A percentile compares a stretch with the other conserved stretches of the same genome.
These are phyloP conservation scores for Phytophthora agathidicida DNA, from an alignment of 352 stramenopile genomes.

Conservation along the genomic window DNA sequence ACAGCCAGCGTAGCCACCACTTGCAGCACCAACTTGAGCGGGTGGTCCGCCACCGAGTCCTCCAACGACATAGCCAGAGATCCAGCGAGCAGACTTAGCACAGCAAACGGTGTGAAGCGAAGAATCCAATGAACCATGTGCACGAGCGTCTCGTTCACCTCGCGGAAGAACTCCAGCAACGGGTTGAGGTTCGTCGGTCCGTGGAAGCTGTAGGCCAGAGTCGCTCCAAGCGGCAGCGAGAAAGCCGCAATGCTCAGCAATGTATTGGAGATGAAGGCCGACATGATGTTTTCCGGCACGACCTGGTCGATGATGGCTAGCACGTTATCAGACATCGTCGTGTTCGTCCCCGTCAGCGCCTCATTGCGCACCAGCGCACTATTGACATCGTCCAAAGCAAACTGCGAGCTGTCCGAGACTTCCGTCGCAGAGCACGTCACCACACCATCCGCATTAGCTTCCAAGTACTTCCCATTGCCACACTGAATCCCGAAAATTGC, in stretches of 20 bases:
- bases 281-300: conserved; percentile 79
- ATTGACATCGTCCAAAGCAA: conserved; percentile 68
- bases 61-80: conserved; percentile 59
- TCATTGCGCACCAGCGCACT: conserved; percentile 53
- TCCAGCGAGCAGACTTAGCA: conserved; percentile 72
- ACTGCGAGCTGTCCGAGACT: conserved; percentile 48
- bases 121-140: conserved; percentile 80
- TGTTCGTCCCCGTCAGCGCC: conserved; percentile 42
- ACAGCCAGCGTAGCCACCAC: conserved; percentile 48
- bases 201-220: conserved; percentile 72
- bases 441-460: conserved; percentile 48
- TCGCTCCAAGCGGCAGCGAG: conserved; percentile 66
- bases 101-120: conserved; percentile 72
- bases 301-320: conserved; percentile 63
- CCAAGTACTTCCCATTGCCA: conserved; percentile 68
- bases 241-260: conserved; percentile 77
- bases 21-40: conserved; percentile 48
- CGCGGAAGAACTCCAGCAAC: conserved; percentile 77
- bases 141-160: conserved; percentile 82
- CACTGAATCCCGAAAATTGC: conserved; percentile 80
- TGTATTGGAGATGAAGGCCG: conserved; percentile 67
- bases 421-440: conserved; percentile 62
- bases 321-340: conserved; percentile 67
- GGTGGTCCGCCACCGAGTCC: conserved; percentile 45
- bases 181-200: conserved; percentile 74